Conservation (phyloP, 2,329 filamentous ascomycete genomes). For the Plectosphaerella sp. region DNA sequence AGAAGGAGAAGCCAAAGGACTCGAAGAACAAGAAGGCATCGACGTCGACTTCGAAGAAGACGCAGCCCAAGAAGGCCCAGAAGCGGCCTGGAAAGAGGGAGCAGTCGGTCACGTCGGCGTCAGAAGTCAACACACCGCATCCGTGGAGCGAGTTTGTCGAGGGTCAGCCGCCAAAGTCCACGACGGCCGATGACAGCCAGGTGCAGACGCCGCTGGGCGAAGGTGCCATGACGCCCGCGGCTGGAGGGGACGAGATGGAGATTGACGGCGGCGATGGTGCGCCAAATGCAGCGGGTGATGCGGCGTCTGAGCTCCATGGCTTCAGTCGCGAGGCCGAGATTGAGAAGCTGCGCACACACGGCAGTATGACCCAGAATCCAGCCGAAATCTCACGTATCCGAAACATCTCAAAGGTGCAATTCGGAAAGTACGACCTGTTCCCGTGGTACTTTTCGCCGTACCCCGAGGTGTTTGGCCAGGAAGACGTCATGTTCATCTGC, state of each 20-base stretch:
- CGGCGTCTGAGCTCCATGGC: slow-evolving; percentile 38
- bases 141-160: slow-evolving; percentile 51
- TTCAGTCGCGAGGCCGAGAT: slow-evolving; percentile 89
- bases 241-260: slow-evolving; percentile 47
- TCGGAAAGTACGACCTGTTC: slow-evolving; percentile 86
- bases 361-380: slow-evolving; percentile 98
- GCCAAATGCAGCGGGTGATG: slow-evolving; percentile 25
- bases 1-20: slow-evolving; percentile 76
- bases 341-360: slow-evolving; percentile 88
- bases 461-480: slow-evolving; percentile 80
- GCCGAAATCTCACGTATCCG: slow-evolving; percentile 94
- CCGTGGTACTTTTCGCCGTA: slow-evolving; percentile 99
- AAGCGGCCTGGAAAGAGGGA: slow-evolving; percentile 52
- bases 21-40: slow-evolving; percentile 67
- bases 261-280: slow-evolving; percentile 45
- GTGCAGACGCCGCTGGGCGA: slow-evolving; percentile 37
- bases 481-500: slow-evolving; percentile 91
- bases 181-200: slow-evolving; percentile 38
- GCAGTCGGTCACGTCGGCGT: slow-evolving; percentile 46
- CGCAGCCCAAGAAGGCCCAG: slow-evolving; percentile 52
- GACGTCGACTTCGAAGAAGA: slow-evolving; percentile 53
- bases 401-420: slow-evolving; percentile 91
- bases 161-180: slow-evolving; percentile 40
- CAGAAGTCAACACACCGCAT: slow-evolving; percentile 50
- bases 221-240: slow-evolving; percentile 37